Evolutionary conservation across 169 alveolate genomes (phyloP), one percentile per base, ranked within the genome.

Genomic region (Condylostoma magnum): DNA sequence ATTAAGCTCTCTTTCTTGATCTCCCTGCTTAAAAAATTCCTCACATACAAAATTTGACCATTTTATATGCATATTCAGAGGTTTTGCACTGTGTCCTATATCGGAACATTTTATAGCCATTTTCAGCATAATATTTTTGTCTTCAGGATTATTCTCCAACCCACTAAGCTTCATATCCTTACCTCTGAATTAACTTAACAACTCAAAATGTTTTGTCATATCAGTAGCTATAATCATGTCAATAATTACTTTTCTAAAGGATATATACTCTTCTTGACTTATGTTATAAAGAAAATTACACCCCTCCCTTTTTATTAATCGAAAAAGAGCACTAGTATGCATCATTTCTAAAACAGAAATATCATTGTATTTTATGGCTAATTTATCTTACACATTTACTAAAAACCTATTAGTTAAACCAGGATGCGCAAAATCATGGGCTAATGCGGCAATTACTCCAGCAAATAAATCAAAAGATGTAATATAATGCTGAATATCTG

Each of bases 11-110:
- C 57, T 77, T 56, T 82, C 90, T 41, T 70, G 43, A 44, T 82
- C 90, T 22, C 96, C 98, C 69, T 95, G 98, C 28, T 82, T 66
- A 87, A 91, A 93, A 71, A 93, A 96, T 86, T 96, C 99, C 71
- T 96, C 97, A 22, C 90, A 85, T 18, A 95, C 90, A n/a, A 92
- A 82, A 77, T 77, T 80, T n/a, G 97, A 84, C 98, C 98, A 95
- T 44, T 85, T 73, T 30, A 85, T 73, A 54, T 94, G 98, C 46
- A 90, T 93, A 20, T 80, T 79, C 97, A 96, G 91, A 75, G 88
- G 89, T 47, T 94, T 81, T 68, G 94, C 90, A 38, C 92, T 88
- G 82, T 95, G 98, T 8, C 98, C 98, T 30, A 95, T 90, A 76
- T 95, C 98, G 6, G 68, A 22, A 28, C 68, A 55, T 22, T 55